Evolutionary conservation across 495 filamentous ascomycete species (phyloP).

Genomic region (Aspergillus leporis): DNA sequence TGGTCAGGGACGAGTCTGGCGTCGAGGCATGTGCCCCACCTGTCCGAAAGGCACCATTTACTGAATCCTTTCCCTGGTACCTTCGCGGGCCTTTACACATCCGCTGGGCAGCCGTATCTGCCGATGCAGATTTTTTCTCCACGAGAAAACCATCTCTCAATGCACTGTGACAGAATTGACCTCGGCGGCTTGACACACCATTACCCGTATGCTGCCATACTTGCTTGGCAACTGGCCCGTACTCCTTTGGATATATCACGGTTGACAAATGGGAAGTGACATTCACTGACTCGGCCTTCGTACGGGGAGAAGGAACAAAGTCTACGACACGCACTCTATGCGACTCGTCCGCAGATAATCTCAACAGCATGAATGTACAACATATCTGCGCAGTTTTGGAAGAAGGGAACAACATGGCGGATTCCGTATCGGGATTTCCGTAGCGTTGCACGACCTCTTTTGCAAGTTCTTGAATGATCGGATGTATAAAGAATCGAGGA

Average conservation of each 20-base stretch:
- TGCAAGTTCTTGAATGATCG: slow-evolving; percentile 73
- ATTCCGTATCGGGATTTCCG: slow-evolving; percentile 58
- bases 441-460: slow-evolving; percentile 62
- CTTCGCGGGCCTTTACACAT: slow-evolving; percentile 65
- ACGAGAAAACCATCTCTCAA: slow-evolving; percentile 71
- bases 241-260: slow-evolving; percentile 67
- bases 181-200: slow-evolving; percentile 86
- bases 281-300: slow-evolving; percentile 28
- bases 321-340: slow-evolving; percentile 63
- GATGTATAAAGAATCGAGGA: slow-evolving; percentile 93
- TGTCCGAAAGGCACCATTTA: slow-evolving; percentile 25
- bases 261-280: slow-evolving; percentile 62
- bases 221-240: slow-evolving; percentile 72
- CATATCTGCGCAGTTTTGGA: slow-evolving; percentile 65
- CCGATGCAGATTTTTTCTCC: slow-evolving; percentile 33
- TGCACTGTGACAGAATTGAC: slow-evolving; percentile 79
- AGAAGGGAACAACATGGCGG: slow-evolving; percentile 82
- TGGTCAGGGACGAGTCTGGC: slow-evolving; percentile 10
- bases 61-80: slow-evolving; percentile 64
- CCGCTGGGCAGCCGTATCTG: slow-evolving; percentile 40
- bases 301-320: slow-evolving; percentile 55
- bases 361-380: slow-evolving; percentile 64
- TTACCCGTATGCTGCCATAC: slow-evolving; percentile 99
- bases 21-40: slow-evolving; percentile 11
- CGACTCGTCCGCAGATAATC: slow-evolving; percentile 46